Evolutionary conservation across 1,139 yeast species (phyloP).

Genomic region (Hemisphaericaspora xylanilytica): DNA sequence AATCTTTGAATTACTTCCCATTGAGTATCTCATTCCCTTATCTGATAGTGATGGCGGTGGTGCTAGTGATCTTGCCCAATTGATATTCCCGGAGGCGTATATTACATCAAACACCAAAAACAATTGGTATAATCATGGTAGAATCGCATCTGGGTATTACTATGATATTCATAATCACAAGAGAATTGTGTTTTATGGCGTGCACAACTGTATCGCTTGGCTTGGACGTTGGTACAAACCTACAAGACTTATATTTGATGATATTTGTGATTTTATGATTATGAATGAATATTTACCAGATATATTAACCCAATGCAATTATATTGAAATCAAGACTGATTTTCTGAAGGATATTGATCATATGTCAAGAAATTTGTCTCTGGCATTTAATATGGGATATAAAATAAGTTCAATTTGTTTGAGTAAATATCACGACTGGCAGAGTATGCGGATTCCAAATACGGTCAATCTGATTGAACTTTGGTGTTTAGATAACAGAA

Average conservation of each 20-base stretch:
- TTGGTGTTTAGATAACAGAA: background rate
- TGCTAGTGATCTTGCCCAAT: too few relatives aligned
- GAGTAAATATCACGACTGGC: background rate
- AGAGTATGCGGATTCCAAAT: background rate
- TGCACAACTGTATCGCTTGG: background rate
- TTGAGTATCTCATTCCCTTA: constrained; percentile 1
- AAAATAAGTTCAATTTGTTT: constrained; percentile 2
- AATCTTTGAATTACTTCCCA: constrained; percentile 7
- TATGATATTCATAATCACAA: background rate
- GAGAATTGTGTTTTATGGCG: background rate
- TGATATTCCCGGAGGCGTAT: background rate
- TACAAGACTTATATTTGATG: constrained; percentile 1
- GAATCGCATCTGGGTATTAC: background rate
- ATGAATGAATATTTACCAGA: constrained; percentile 1
- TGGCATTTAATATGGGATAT: constrained; percentile 1
- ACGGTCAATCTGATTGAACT: background rate
- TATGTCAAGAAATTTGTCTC: background rate
- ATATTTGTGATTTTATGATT: constrained; percentile 2
- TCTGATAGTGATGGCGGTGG: too few relatives aligned
- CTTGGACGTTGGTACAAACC: constrained; percentile 1
- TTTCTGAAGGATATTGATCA: background rate
- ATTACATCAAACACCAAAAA: background rate
- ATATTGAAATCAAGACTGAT: constrained; percentile 3
- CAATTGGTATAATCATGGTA: background rate
- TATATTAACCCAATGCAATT: background rate